Percentiles rank a stretch among this genome's conserved stretches.
Conservation (phyloP, 169 alveolate genomes). For the Plasmodium yoelii region DNA sequence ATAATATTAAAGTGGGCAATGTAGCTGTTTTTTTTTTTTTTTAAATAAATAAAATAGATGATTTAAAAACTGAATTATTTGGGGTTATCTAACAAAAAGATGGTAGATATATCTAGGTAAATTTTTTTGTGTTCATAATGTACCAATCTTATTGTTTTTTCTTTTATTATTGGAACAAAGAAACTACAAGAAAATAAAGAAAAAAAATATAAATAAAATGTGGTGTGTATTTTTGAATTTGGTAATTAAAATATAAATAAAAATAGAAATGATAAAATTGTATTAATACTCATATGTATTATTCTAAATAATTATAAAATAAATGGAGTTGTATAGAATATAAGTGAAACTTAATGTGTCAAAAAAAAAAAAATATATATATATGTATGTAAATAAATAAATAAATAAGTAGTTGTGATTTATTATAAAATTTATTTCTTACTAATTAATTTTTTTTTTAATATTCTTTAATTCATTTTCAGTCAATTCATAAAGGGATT, state of each 20-base stretch:
- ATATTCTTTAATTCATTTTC: background rate
- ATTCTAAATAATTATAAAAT: too few species aligned
- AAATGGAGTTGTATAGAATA: too few species aligned
- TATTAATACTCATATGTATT: too few species aligned
- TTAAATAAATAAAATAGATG: background rate
- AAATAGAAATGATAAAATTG: too few species aligned
- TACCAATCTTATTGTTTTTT: slow-evolving; percentile 73
- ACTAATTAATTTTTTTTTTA: slow-evolving; percentile 28
- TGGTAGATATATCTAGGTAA: slow-evolving; percentile 68
- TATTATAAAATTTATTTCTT: background rate
- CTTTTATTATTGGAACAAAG: slow-evolving; percentile 70
- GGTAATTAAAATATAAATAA: too few species aligned
- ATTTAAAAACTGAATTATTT: slow-evolving; percentile 17
- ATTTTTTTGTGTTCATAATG: slow-evolving; percentile 62
- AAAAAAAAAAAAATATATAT: too few species aligned
- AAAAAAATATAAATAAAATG: slow-evolving; percentile 8
- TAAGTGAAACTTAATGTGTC: too few species aligned
- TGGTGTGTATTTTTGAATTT: background rate
- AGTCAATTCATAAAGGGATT: slow-evolving; percentile 22
- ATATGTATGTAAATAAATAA: too few species aligned
- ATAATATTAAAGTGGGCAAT: too few species aligned
- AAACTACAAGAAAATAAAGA: slow-evolving; percentile 26
- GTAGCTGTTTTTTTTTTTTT: background rate
- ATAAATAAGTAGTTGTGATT: too few species aligned
- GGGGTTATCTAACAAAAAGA: slow-evolving; percentile 60